phyloP scores from a whole-genome alignment of 1,284 basidiomycete genomes.

The Ganoderma meredithae region DNA sequence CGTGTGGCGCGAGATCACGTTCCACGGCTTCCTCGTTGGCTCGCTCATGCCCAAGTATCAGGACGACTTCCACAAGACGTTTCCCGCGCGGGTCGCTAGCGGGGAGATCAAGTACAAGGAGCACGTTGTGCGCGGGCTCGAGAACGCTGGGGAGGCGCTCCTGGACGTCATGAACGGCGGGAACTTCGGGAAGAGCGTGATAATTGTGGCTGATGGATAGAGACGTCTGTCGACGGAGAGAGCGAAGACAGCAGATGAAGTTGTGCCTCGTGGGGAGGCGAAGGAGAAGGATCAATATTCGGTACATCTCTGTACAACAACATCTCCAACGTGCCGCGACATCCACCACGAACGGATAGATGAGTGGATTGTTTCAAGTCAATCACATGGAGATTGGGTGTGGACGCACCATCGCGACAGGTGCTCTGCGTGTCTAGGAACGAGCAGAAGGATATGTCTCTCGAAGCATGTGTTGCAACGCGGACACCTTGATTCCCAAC shows the following conservation, averaged over 20 bases:
- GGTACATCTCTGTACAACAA: no score
- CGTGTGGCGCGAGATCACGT: constrained; percentile 57
- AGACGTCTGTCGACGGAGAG: no score
- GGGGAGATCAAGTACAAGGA: constrained; percentile 71
- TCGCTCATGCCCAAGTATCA: constrained; percentile 48
- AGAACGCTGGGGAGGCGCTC: constrained; percentile 58
- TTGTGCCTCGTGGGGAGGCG: neutral
- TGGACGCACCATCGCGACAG: no score
- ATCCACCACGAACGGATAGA: no score
- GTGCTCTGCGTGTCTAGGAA: neutral
- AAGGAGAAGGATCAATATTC: no score
- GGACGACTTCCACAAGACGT: constrained; percentile 55
- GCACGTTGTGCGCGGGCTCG: constrained; percentile 57
- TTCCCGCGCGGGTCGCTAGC: constrained; percentile 56
- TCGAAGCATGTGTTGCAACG: no score
- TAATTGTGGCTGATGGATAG: constrained; percentile 53
- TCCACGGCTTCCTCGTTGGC: constrained; percentile 68
- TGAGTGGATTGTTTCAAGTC: no score
- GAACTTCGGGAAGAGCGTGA: constrained; percentile 66
- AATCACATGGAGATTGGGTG: no score
- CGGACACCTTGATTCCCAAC: neutral
- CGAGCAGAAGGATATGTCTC: neutral
- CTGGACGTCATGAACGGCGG: constrained; percentile 60
- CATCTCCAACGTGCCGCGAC: no score
- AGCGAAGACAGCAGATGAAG: neutral